These are phyloP conservation scores for Agrocybe pediades DNA, from an alignment of 768 basidiomycete species.

Conservation along the genomic window DNA sequence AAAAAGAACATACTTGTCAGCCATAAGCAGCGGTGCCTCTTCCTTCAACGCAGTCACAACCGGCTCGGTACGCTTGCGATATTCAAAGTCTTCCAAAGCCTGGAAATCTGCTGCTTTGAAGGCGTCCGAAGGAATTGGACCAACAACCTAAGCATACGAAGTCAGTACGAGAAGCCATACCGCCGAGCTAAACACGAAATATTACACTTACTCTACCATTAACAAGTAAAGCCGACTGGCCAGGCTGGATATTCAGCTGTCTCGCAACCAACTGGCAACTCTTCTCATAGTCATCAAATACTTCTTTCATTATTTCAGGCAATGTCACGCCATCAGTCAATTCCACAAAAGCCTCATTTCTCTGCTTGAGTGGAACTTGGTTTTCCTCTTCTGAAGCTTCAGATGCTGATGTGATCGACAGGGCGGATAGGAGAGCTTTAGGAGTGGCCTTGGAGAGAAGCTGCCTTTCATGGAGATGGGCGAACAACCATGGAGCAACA, in stretches of 20 bases:
- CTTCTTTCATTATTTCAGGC: slow-evolving; percentile 30
- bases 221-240: slow-evolving; percentile 64
- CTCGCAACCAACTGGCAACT: slow-evolving; percentile 50
- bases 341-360: slow-evolving; percentile 29
- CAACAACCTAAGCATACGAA: slow-evolving; percentile 65
- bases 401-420: slow-evolving; percentile 30
- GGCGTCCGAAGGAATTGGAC: slow-evolving; percentile 60
- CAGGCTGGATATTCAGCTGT: slow-evolving; percentile 59
- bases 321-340: slow-evolving; percentile 36
- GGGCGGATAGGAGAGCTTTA: slow-evolving; percentile 36
- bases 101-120: slow-evolving; percentile 72
- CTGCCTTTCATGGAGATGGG: slow-evolving; percentile 47
- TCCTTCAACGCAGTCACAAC: slow-evolving; percentile 66
- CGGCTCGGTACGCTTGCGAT: slow-evolving; percentile 66
- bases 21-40: slow-evolving; percentile 40
- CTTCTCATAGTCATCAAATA: slow-evolving; percentile 45
- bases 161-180: neutral
- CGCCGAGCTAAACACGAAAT: neutral
- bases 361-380: slow-evolving; percentile 41
- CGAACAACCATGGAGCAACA: slow-evolving; percentile 47
- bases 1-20: slow-evolving; percentile 19
- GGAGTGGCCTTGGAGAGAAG: slow-evolving; percentile 41
- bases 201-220: slow-evolving; percentile 77
- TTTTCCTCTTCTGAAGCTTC: slow-evolving; percentile 12
- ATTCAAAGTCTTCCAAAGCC: slow-evolving; percentile 73